Evolutionary conservation across 2,329 filamentous ascomycete species (phyloP), one percentile per base, ranked within the genome.

Genomic region (Colletotrichum magnum): DNA sequence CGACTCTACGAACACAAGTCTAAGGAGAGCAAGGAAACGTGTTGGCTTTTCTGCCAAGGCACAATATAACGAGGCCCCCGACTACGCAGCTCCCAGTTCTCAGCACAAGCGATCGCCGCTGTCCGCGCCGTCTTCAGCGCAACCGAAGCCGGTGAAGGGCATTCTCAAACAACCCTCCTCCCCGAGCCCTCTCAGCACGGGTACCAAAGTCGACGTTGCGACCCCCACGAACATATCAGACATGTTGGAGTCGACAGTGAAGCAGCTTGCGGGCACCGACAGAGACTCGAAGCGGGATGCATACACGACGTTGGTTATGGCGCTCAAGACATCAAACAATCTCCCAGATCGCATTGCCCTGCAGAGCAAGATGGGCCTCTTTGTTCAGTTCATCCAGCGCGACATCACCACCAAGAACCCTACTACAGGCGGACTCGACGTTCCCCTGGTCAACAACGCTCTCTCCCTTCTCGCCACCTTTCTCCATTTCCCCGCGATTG

Each of bases 221-320:
- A 81, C 70, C 65, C 77, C 73, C 78, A 84, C 87, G 52, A 91
- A 88, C 47, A 90, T 97, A 66, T 87, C 88, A 72, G 90, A 90
- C 74, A 96, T 98, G 91, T 82, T 98, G 72, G 93, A 97, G 74
- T 97, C 94, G 0, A 90, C 94, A 5, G 87, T 94, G 43, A 91
- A 93, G 79, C 93, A 96, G 80, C 87, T 99, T 56, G 93, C 92
- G 45, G 90, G 93, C 24, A 85, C 89, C 36, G 92, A 94, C 73
- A 87, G 92, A 61, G 88, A 90, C 66, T 90, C 89, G 13, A 92
- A 92, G 73, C 81, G 96, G 39, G 96, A 99, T 81, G 94, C 95
- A 57, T 98, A 99, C 76, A 90, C 91, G 77, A 92, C 92, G 75
- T 84, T 99, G 52, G 89, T 92, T 39, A 88, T 90, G 41, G 90